These are phyloP conservation scores for Uronychia binucleata DNA, from an alignment of 73 alveolate species.

Conservation along the genomic window DNA sequence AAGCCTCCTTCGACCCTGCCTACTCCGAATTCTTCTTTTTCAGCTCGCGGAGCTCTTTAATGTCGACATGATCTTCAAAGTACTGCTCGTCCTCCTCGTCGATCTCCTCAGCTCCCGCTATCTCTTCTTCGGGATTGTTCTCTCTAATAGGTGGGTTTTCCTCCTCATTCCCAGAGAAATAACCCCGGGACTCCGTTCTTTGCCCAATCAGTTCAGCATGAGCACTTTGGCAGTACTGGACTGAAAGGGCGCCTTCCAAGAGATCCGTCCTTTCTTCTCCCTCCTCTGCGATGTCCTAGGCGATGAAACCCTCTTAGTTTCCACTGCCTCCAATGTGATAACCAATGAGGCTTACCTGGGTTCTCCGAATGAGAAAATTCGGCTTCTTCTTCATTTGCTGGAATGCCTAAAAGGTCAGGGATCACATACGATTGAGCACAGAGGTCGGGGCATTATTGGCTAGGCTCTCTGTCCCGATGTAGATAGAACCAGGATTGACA, in stretches of 20 bases:
- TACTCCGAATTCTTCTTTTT: background rate
- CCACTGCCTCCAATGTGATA: background rate
- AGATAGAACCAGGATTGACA: background rate
- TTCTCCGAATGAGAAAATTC: background rate
- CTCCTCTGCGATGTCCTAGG: background rate
- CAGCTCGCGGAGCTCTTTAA: background rate
- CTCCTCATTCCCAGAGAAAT: background rate
- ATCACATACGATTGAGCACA: background rate
- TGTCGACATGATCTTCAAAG: constrained; percentile 1
- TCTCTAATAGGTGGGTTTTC: background rate
- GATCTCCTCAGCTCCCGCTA: background rate
- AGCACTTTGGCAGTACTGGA: background rate
- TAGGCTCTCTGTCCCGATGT: background rate
- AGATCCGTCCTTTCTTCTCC: constrained; percentile 2
- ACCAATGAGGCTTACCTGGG: background rate
- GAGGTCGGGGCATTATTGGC: background rate
- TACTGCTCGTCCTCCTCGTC: background rate
- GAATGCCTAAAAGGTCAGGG: background rate
- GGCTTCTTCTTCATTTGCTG: background rate
- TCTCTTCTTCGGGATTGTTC: background rate
- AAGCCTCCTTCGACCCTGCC: background rate
- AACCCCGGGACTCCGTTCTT: background rate
- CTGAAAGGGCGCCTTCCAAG: background rate
- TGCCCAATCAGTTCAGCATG: background rate
- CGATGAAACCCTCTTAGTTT: background rate